Base-by-base conservation (phyloP, 2,329 filamentous ascomycete genomes). In the Fusarium sp. region DNA sequence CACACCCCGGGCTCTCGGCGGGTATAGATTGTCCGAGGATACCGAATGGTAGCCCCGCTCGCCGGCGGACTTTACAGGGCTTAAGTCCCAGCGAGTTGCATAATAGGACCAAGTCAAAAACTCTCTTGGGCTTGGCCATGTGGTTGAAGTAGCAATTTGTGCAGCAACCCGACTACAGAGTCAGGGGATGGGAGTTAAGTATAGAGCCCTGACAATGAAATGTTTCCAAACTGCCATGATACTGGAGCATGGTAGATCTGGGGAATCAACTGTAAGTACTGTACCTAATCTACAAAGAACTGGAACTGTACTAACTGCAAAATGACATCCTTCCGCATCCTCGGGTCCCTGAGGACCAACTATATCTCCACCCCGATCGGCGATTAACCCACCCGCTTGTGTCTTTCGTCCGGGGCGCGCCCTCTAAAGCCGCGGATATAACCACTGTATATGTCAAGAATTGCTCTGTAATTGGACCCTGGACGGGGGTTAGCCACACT, bases 391-490 rank as follows among this genome's bases (percentile, higher is more conserved):
- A 49, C 56, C 44, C 36, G 54, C 44, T 62, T 17, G 51, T 58
- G 59, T 64, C 61, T 39, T 43, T 55, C 28, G 40, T 69, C 65
- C 69, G 69, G 62, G 65, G 58, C 50, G 59, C 56, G 53, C 51
- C 62, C 69, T 64, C 53, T 70, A 67, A 67, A 56, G 38, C 65
- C 62, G 52, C 69, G 66, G 69, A 65, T 70, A 70, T 70, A 62
- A 34, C 38, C 26, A 28, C 44, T 46, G 26, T 22, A 31, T 26
- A 36, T 36, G 34, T 36, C 34, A 36, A 44, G 24, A 44, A 24
- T 57, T 64, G 61, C 45, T 45, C 59, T 64, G 44, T 58, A 63
- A 64, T 64, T 64, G 59, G 58, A 43, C 19, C 40, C 33, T 57
- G 51, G 34, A 26, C 40, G 57, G 39, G 7, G 28, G 49, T 49